phyloP scores from a whole-genome alignment of 202 grass and related monocot species.

The Zoysia matrella region DNA sequence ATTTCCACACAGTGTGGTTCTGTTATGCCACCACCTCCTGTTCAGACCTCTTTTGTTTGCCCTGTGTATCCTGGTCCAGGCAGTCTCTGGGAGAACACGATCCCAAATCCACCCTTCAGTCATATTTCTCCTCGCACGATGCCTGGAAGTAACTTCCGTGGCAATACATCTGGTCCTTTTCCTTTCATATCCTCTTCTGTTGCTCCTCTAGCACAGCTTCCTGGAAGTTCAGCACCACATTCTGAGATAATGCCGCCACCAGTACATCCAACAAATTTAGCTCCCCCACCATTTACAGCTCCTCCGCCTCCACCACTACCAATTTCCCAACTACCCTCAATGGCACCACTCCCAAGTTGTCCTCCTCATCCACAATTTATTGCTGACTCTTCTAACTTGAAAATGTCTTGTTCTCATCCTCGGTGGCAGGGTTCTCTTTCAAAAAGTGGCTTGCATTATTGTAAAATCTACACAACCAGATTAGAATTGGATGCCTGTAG shows the following conservation, averaged over 20 bases:
- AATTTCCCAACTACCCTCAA: constrained; percentile 63
- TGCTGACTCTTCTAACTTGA: constrained; percentile 46
- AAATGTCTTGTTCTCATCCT: constrained; percentile 48
- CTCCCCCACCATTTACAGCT: constrained; percentile 47
- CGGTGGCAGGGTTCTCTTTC: constrained; percentile 83
- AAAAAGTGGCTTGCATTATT: constrained; percentile 94
- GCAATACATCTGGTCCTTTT: constrained; percentile 65
- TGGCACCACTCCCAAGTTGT: constrained; percentile 78
- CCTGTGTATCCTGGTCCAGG: constrained; percentile 62
- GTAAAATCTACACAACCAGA: constrained; percentile 82
- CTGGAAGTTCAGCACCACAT: constrained; percentile 57
- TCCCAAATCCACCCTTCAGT: constrained; percentile 59
- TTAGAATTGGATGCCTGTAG: constrained; percentile 74
- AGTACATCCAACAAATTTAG: constrained; percentile 53
- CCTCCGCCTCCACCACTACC: constrained; percentile 67
- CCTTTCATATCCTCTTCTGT: constrained; percentile 78
- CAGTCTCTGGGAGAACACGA: constrained; percentile 72
- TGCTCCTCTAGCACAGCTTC: constrained; percentile 61
- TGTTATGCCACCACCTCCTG: constrained; percentile 80
- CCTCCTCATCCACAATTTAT: constrained; percentile 52
- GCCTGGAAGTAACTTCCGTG: constrained; percentile 58
- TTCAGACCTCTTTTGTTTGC: constrained; percentile 72
- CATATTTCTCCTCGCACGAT: constrained; percentile 71
- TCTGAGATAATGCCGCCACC: constrained; percentile 61
- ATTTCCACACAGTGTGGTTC: constrained; percentile 52